phyloP scores from a whole-genome alignment of 495 filamentous ascomycete species.

The Cercophora sp. region DNA sequence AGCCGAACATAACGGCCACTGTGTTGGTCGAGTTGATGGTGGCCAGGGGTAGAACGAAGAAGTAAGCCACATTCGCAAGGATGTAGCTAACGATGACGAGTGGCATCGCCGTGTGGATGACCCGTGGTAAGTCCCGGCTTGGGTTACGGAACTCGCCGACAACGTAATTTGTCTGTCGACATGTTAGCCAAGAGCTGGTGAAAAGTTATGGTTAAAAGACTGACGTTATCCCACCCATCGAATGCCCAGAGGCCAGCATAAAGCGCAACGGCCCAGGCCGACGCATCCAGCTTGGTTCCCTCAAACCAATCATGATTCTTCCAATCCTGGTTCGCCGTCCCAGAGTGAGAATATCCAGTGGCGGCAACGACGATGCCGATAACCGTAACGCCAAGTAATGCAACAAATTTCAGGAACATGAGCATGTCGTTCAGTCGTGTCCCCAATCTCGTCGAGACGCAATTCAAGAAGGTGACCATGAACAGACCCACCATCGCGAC shows the following conservation, averaged over 20 bases:
- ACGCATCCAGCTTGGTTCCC: conserved; percentile 71
- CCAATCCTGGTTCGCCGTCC: conserved; percentile 79
- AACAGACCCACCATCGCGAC: conserved; percentile 76
- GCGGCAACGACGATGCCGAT: conserved; percentile 85
- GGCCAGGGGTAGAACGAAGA: conserved; percentile 82
- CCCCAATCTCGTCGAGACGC: conserved; percentile 81
- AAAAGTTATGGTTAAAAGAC: conserved; percentile 26
- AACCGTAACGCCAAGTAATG: conserved; percentile 79
- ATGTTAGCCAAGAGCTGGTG: conserved; percentile 9
- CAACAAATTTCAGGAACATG: conserved; percentile 95
- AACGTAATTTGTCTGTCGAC: conserved; percentile 83
- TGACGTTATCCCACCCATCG: conserved; percentile 97
- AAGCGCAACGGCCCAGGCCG: conserved; percentile 83
- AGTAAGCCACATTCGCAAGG: conserved; percentile 86
- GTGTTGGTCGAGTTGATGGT: conserved; percentile 84
- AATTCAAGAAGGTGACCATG: conserved; percentile 78
- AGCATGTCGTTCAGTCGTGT: conserved; percentile 82
- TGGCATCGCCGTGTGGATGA: conserved; percentile 96
- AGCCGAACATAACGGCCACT: conserved; percentile 88
- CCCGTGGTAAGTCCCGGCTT: conserved; percentile 81
- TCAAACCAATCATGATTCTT: conserved; percentile 86
- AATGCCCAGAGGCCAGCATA: conserved; percentile 98
- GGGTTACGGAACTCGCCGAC: conserved; percentile 94
- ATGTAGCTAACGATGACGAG: conserved; percentile 88
- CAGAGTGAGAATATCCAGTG: conserved; percentile 75